Percentiles rank a stretch among this genome's conserved stretches.
Conservation (phyloP, 441 rosid species). For the Adansonia gregorii region DNA sequence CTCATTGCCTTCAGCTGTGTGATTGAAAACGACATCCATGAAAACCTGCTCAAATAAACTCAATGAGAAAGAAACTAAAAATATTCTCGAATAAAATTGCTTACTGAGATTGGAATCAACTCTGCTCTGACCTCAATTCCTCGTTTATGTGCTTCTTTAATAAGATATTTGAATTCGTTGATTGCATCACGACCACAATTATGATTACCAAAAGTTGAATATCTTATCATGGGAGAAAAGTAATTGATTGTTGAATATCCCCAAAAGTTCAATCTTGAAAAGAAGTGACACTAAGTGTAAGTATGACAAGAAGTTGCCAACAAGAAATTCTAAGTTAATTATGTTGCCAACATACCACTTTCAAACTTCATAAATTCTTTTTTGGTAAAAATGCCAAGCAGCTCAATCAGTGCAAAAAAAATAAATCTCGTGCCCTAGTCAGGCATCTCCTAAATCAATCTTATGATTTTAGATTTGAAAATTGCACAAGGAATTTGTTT, state of each 20-base stretch:
- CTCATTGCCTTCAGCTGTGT: slow-evolving; percentile 98
- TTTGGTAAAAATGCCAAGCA: slow-evolving; percentile 2
- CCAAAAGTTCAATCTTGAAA: slow-evolving; percentile 92
- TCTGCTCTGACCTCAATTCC: slow-evolving; percentile 79
- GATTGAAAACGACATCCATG: slow-evolving; percentile 98
- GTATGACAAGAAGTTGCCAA: slow-evolving; percentile 6
- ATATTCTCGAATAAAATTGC: slow-evolving; percentile 4
- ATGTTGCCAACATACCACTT: slow-evolving; percentile 15
- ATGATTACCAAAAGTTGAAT: slow-evolving; percentile 63
- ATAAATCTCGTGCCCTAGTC: background rate
- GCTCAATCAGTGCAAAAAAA: background rate
- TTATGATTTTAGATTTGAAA: background rate
- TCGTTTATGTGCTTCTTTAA: slow-evolving; percentile 90
- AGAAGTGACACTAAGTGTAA: slow-evolving; percentile 20
- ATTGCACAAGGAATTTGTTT: background rate
- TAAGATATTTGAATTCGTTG: slow-evolving; percentile 84
- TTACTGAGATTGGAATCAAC: slow-evolving; percentile 27
- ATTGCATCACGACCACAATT: slow-evolving; percentile 73
- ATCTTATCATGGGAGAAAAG: slow-evolving; percentile 95
- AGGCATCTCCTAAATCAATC: background rate
- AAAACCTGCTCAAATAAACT: slow-evolving; percentile 63
- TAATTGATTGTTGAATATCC: slow-evolving; percentile 89
- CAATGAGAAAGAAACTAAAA: slow-evolving; percentile 28
- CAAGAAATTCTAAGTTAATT: slow-evolving; percentile 12
- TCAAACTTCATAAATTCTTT: slow-evolving; percentile 17